Percentiles rank a stretch among this genome's conserved stretches.
These are phyloP conservation scores for Solanum pinnatisectum DNA, from an alignment of 257 asterid species.

Conservation along the genomic window DNA sequence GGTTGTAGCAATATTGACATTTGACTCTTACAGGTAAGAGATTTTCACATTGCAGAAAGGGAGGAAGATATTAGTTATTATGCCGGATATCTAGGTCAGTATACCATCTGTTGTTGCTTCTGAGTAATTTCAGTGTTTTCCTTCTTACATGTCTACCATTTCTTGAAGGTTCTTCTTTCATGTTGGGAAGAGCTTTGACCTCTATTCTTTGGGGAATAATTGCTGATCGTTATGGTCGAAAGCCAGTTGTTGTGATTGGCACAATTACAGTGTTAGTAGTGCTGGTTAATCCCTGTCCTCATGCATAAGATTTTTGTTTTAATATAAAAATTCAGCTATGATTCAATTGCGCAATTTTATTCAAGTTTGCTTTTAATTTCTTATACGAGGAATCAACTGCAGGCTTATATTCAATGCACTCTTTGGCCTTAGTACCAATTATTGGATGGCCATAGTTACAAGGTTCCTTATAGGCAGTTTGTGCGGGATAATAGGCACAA, in stretches of 20 bases:
- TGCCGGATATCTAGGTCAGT: slow-evolving; percentile 67
- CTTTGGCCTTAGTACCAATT: slow-evolving; percentile 68
- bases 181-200: slow-evolving; percentile 72
- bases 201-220: slow-evolving; percentile 61
- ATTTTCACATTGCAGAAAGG: slow-evolving; percentile 57
- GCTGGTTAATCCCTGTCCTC: background rate
- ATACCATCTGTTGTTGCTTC: background rate
- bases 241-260: slow-evolving; percentile 59
- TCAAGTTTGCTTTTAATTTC: background rate
- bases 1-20: background rate
- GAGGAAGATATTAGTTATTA: slow-evolving; percentile 74
- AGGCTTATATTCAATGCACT: slow-evolving; percentile 74
- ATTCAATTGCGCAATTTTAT: background rate
- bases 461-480: slow-evolving; percentile 78
- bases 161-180: slow-evolving; percentile 49
- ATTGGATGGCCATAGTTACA: slow-evolving; percentile 64
- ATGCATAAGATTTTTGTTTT: background rate
- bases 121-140: background rate
- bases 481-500: slow-evolving; percentile 73
- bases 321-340: background rate
- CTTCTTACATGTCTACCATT: background rate
- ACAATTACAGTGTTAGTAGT: slow-evolving; percentile 41
- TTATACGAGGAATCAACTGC: slow-evolving; percentile 7
- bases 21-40: slow-evolving; percentile 38
- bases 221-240: slow-evolving; percentile 69